Base-by-base conservation (phyloP, 192 early-diverging fungal genomes). In the Umbelopsis ramanniana region DNA sequence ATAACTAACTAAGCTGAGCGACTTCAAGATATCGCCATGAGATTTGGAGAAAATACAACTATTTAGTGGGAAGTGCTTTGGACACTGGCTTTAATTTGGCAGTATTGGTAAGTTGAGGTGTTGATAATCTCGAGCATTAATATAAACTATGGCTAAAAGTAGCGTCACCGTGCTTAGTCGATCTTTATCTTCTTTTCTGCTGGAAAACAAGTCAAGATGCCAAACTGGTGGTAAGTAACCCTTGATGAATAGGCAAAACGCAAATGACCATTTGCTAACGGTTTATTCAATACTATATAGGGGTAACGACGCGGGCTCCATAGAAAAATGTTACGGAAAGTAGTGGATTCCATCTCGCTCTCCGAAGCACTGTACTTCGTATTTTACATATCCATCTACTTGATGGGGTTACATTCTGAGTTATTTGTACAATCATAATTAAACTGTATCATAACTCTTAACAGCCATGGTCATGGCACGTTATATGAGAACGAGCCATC, bases 31-130 rank as follows among this genome's bases (percentile, higher is more conserved):
- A 83, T 67, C 72, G 77, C 54, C 81, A 81, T 43, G 53, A 22
- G 9, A 85, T 83, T 76, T 91, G 78, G 72, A 68, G 68, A 43
- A 89, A 85, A 37, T 90, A 89, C 76, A 90, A 89, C 73, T 90
- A 89, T 74, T 80, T 90, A 23, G 26, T 89, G 4, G 82, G 78
- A 10, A 86, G 86, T 3, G 87, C 85, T 0, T 48, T 87, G 43
- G 89, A 89, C 70, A 76, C 79, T 1, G 88, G 88, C 26, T 63
- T 63, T 26, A 63, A 63, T 37, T 35, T 63, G 57, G 57, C 57
- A 3, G 57, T 63, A 11, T 35, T 63, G 57, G 57, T 63, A 63
- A 63, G 57, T 37, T 12, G 26, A 26, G 29, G 15, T 37, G 6
- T 10, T 22, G 7, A 19, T 29, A 9, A 10, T 37, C 10, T 11